Conservation (phyloP, 106 monocot species). For the Platanthera zijinensis region DNA sequence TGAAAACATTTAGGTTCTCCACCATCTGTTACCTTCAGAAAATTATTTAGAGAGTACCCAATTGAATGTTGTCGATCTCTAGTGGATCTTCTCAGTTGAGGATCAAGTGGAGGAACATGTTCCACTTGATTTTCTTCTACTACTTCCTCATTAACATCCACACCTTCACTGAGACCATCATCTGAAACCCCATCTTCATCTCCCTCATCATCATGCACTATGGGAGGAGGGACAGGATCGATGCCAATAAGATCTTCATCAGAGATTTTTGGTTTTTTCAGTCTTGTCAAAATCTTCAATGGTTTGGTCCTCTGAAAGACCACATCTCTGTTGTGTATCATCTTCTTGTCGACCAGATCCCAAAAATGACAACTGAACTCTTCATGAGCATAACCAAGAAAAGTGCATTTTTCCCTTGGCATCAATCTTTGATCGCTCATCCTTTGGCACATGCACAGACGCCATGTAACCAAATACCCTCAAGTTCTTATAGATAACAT, state of each 20-base stretch:
- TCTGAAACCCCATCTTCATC: background rate
- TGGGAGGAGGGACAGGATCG: too few species aligned
- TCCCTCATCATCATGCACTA: background rate
- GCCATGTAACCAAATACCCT: constrained; percentile 3
- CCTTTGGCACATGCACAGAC: constrained; percentile 9
- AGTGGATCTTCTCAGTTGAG: background rate
- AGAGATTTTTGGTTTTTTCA: background rate
- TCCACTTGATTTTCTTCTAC: too few species aligned
- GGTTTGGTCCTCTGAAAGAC: constrained; percentile 2
- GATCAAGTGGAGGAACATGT: too few species aligned
- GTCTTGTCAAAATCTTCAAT: too few species aligned
- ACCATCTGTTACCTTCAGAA: background rate
- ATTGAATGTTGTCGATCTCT: background rate
- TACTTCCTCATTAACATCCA: too few species aligned
- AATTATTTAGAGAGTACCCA: background rate
- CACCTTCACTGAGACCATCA: background rate
- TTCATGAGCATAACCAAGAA: too few species aligned
- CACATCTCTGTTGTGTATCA: constrained; percentile 4
- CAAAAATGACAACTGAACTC: too few species aligned
- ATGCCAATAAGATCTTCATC: too few species aligned
- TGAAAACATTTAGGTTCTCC: background rate
- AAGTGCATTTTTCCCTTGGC: background rate
- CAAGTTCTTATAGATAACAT: too few species aligned
- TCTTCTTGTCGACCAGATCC: constrained; percentile 2
- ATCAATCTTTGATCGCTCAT: too few species aligned